A percentile compares a stretch with the other conserved stretches of the same genome.
phyloP scores from a whole-genome alignment of 805 yeast genomes.

The Candida nanaspora region DNA sequence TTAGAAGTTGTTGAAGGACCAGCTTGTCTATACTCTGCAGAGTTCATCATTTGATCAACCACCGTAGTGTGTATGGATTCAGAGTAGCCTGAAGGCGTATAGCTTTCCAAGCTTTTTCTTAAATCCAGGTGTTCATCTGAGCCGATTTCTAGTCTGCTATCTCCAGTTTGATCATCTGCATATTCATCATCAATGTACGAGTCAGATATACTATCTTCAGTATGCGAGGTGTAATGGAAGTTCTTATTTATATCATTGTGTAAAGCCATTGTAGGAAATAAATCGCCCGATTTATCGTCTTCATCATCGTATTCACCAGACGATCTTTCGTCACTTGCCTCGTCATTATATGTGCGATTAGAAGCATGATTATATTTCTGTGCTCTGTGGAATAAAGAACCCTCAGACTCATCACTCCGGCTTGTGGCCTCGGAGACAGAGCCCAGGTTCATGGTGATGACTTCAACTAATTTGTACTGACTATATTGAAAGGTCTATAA shows the following conservation, averaged over 20 bases:
- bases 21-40: not conserved
- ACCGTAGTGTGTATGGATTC: not conserved
- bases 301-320: not conserved
- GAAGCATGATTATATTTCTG: too few relatives aligned
- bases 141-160: too few relatives aligned
- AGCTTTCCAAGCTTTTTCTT: not conserved
- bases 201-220: not conserved
- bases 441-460: too few relatives aligned
- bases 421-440: too few relatives aligned
- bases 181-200: not conserved
- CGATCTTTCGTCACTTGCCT: too few relatives aligned
- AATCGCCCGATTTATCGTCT: not conserved
- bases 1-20: slow-evolving; percentile 4
- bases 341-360: too few relatives aligned
- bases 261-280: not conserved
- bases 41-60: not conserved
- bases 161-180: not conserved
- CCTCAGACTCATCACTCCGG: too few relatives aligned
- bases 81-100: not conserved
- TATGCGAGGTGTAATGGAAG: not conserved
- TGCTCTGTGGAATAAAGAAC: too few relatives aligned
- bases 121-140: too few relatives aligned
- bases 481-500: too few relatives aligned
- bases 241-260: not conserved
- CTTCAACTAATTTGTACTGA: too few relatives aligned